Percentiles rank a stretch among this genome's conserved stretches.
These are phyloP conservation scores for Erodium texanum DNA, from an alignment of 441 rosid genomes.

Conservation along the genomic window DNA sequence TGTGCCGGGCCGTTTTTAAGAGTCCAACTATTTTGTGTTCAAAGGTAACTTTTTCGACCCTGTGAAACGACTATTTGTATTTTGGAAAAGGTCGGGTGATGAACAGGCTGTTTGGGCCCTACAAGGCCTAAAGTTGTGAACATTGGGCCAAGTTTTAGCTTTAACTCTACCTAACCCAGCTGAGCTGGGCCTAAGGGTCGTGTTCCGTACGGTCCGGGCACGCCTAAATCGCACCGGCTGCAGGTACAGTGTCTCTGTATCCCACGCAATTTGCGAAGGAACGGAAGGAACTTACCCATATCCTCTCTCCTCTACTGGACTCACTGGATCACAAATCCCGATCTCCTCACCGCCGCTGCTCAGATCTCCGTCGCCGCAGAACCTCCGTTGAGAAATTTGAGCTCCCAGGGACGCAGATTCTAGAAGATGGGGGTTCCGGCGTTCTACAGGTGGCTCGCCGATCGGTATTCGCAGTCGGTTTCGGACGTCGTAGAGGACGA, in stretches of 20 bases:
- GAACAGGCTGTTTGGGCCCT: too few species aligned
- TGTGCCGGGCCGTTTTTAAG: too few species aligned
- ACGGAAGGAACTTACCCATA: too few species aligned
- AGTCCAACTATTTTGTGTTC: too few species aligned
- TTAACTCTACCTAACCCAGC: too few species aligned
- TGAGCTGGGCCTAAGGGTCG: too few species aligned
- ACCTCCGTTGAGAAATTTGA: background rate
- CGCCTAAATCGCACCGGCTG: background rate
- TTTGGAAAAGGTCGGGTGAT: too few species aligned
- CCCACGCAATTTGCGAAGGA: background rate
- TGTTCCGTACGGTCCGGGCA: background rate
- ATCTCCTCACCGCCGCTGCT: background rate
- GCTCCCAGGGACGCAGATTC: background rate
- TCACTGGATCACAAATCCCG: background rate
- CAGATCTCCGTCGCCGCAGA: background rate
- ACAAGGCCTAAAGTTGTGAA: too few species aligned
- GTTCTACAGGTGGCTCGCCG: slow-evolving; percentile 94
- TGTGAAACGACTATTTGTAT: too few species aligned
- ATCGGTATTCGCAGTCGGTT: slow-evolving; percentile 77
- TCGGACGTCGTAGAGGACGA: slow-evolving; percentile 73
- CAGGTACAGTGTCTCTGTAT: background rate
- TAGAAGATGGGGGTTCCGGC: slow-evolving; percentile 85
- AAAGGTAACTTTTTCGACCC: too few species aligned
- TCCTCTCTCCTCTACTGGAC: background rate
- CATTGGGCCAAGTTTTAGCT: too few species aligned